Evolutionary conservation across 2,329 filamentous ascomycete genomes (phyloP).

Genomic region (Chrysoporthe puriensis): DNA sequence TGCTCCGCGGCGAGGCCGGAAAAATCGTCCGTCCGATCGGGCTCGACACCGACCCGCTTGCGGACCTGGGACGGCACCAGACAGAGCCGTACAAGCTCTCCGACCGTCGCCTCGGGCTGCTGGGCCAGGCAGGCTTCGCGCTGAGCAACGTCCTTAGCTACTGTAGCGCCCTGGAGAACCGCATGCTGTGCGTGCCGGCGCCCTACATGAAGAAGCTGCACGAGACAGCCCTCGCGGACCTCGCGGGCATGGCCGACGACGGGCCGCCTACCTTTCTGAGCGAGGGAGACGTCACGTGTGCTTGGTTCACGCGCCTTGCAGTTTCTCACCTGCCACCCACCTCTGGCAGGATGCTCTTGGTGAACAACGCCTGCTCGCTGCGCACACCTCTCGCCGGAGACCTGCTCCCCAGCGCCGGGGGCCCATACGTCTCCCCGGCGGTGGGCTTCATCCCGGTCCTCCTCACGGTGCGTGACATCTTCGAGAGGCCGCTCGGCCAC

Average conservation of each 20-base stretch:
- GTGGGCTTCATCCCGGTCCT: conserved; percentile 7
- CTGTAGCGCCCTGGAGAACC: conserved; percentile 6
- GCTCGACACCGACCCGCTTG: conserved; percentile 37
- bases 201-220: background rate
- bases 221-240: background rate
- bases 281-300: too few species aligned
- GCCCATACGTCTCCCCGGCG: conserved; percentile 2
- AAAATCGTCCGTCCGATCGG: conserved; percentile 36
- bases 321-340: too few species aligned
- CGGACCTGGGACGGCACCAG: conserved; percentile 30
- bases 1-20: conserved; percentile 40
- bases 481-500: conserved; percentile 35
- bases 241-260: background rate
- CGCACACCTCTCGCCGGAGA: background rate
- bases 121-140: conserved; percentile 35
- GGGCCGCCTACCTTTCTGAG: too few species aligned
- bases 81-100: conserved; percentile 34
- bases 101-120: conserved; percentile 30
- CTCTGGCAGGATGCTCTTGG: background rate
- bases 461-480: conserved; percentile 6
- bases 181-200: conserved; percentile 22
- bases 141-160: conserved; percentile 31
- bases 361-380: conserved; percentile 4
- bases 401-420: background rate
- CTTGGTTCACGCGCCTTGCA: too few species aligned